Evolutionary conservation across 176 grass and related monocot genomes (phyloP).

Genomic region (Calamus simplicifolius): DNA sequence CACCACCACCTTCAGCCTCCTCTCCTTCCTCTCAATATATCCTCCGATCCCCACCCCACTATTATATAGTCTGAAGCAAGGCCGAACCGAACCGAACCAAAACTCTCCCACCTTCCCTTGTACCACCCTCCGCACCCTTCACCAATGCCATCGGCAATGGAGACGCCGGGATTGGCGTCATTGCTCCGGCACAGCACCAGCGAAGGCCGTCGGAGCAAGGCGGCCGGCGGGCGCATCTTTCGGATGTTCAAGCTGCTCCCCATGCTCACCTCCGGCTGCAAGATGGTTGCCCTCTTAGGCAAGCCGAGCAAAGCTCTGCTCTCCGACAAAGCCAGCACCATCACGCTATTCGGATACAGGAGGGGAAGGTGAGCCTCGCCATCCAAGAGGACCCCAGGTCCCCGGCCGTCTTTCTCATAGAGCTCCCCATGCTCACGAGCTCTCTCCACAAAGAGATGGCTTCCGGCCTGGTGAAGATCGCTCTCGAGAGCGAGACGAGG

Average conservation of each 20-base stretch:
- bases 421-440: conserved; percentile 72
- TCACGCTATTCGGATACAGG: conserved; percentile 74
- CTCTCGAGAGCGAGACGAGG: conserved; percentile 89
- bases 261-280: conserved; percentile 90
- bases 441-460: conserved; percentile 80
- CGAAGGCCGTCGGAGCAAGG: conserved; percentile 47
- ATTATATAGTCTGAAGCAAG: no score
- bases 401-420: conserved; percentile 71
- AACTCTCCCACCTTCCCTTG: no score
- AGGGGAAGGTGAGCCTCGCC: conserved; percentile 62
- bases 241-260: conserved; percentile 93
- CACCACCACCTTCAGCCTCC: no score
- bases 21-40: no score
- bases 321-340: conserved; percentile 63
- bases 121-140: background rate
- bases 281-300: conserved; percentile 79
- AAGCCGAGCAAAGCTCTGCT: conserved; percentile 59
- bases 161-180: conserved; percentile 43
- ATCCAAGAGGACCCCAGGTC: conserved; percentile 94
- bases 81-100: no score
- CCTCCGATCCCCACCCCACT: no score
- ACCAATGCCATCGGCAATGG: conserved; percentile 58
- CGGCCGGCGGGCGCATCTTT: conserved; percentile 39
- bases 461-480: conserved; percentile 69
- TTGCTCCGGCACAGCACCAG: conserved; percentile 48